Evolutionary conservation across 1,139 yeast genomes (phyloP), one percentile per base, ranked within the genome.

Genomic region (Suhomyces chickasaworum): DNA sequence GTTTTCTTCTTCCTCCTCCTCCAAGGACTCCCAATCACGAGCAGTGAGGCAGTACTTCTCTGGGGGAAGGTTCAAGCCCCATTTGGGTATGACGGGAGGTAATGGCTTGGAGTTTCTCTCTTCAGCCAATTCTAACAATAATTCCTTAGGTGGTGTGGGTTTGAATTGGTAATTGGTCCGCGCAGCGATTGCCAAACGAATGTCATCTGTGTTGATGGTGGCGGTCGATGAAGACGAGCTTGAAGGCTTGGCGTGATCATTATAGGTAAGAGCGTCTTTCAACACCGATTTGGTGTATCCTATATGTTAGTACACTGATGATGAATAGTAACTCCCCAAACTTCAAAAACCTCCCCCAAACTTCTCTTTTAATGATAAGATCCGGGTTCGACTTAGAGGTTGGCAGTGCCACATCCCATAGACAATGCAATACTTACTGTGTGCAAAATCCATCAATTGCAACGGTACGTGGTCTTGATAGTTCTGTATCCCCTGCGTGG

Each of bases 371-470:
- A n/a, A n/a, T n/a, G n/a, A n/a, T n/a, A n/a, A n/a, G n/a, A n/a
- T n/a, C n/a, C n/a, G n/a, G n/a, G n/a, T n/a, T n/a, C n/a, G n/a
- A n/a, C n/a, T n/a, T n/a, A n/a, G n/a, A n/a, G n/a, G n/a, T n/a
- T n/a, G n/a, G n/a, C n/a, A n/a, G n/a, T n/a, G n/a, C n/a, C n/a
- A n/a, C n/a, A n/a, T n/a, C n/a, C n/a, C 7, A 20, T 7, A 7
- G 22, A 1, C 22, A 17, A 10, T 9, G 20, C 12, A 18, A 18
- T 18, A 69, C 73, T 55, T 55, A 69, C 81, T 66, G 65, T 89
- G 89, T 12, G 98, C 98, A 72, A 93, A 93, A 65, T 93, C 98
- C 96, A 93, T 89, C 53, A 93, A 74, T 64, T 91, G 98, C 34
- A 93, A 69, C 0, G 98, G 97, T 3, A 93, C 98, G 51, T 90